Evolutionary conservation across 208 protist species (phyloP), one percentile per base, ranked within the genome.

Genomic region (Paratrypanosoma confusum): DNA sequence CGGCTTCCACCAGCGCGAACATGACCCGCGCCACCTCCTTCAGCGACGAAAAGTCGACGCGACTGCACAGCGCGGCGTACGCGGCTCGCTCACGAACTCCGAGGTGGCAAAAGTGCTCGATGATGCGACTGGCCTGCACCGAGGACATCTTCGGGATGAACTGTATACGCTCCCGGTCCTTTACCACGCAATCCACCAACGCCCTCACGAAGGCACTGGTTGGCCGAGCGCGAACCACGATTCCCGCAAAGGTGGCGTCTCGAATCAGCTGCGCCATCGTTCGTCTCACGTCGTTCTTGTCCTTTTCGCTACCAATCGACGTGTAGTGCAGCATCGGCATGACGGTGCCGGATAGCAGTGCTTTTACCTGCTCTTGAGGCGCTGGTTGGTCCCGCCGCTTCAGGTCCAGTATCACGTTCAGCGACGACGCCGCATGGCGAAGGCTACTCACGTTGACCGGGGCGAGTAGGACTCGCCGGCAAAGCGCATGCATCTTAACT

Each of bases 111-210:
- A 93, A 36, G 27, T 76, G 47, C 37, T 81, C 77, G 37, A 90
- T 77, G 7, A 66, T 66, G 25, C 85, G 82, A 65, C 69, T 81
- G 13, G 77, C 72, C 47, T 93, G 80, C 31, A 65, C 57, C 0
- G 80, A 79, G 23, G 71, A 71, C 80, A 93, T 84, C 22, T 76
- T 64, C 8, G 47, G 36, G 10, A 93, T 32, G 42, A 87, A 81
- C 29, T 73, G 67, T 71, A 88, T 81, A 13, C 69, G 73, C 28
- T 69, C 25, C 29, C 70, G 39, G 43, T 93, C 84, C 13, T 85
- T 47, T 18, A 52, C 43, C 50, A 93, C 81, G 43, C 74, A 89
- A 0, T 66, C 57, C 10, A 63, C 52, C 22, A 93, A 21, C 3
- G 49, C 37, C 11, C 27, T 63, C 17, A 93, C 57, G 45, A 79